phyloP scores from a whole-genome alignment of 352 stramenopile species.

The Stramenopiles sp. region DNA sequence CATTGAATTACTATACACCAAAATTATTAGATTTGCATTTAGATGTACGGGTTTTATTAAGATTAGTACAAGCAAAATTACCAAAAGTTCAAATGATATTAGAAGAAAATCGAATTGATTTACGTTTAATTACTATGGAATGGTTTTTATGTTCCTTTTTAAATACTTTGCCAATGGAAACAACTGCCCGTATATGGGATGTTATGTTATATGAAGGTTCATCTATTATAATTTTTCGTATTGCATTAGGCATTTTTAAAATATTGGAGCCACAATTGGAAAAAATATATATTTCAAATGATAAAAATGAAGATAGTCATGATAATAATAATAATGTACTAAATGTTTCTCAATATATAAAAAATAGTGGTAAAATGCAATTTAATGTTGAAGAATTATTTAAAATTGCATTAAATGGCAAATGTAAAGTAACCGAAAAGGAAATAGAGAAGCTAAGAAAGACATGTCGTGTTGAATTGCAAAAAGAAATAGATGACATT shows the following conservation, averaged over 20 bases:
- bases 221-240: constrained; percentile 54
- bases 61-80: constrained; percentile 56
- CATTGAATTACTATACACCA: constrained; percentile 55
- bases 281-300: too few relatives aligned
- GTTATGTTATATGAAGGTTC: constrained; percentile 62
- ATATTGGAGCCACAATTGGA: constrained; percentile 39
- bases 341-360: too few relatives aligned
- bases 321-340: too few relatives aligned
- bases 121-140: constrained; percentile 64
- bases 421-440: too few relatives aligned
- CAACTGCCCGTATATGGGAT: constrained; percentile 61
- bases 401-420: too few relatives aligned
- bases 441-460: too few relatives aligned
- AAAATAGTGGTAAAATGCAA: too few relatives aligned
- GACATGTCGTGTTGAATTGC: too few relatives aligned
- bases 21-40: constrained; percentile 60
- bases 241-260: constrained; percentile 53
- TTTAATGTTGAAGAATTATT: too few relatives aligned
- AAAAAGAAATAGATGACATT: too few relatives aligned
- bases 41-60: constrained; percentile 57
- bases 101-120: constrained; percentile 41
- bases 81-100: constrained; percentile 43
- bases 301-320: too few relatives aligned
- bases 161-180: constrained; percentile 63
- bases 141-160: constrained; percentile 74